phyloP scores from a whole-genome alignment of 23 red algal genomes.

The Gracilaria gracilis region DNA sequence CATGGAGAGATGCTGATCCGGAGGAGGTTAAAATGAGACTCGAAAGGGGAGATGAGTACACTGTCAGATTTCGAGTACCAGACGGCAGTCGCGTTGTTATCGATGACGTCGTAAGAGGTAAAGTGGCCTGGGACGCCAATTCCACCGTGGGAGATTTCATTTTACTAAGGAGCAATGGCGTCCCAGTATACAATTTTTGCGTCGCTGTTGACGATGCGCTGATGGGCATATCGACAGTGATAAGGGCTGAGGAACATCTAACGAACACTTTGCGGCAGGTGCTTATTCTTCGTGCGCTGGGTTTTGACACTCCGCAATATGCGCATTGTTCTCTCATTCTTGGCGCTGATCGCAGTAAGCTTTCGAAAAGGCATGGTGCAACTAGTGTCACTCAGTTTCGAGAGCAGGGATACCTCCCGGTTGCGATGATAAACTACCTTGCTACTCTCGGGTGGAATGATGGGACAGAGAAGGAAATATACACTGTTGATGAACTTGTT shows the following conservation, averaged over 20 bases:
- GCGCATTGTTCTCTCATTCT: slow-evolving; percentile 96
- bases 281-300: slow-evolving; percentile 91
- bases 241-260: slow-evolving; percentile 98
- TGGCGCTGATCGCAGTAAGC: slow-evolving; percentile 88
- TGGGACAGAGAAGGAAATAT: slow-evolving; percentile 96
- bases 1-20: slow-evolving; percentile 89
- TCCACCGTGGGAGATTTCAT: slow-evolving; percentile 98
- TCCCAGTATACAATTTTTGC: slow-evolving; percentile 99
- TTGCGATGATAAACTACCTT: slow-evolving; percentile 97
- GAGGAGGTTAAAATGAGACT: slow-evolving; percentile 64
- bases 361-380: slow-evolving; percentile 96
- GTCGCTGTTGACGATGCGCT: slow-evolving; percentile 98
- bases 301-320: slow-evolving; percentile 86
- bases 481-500: slow-evolving; percentile 86
- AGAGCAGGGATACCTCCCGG: slow-evolving; percentile 91
- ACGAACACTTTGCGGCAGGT: slow-evolving; percentile 97
- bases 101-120: slow-evolving; percentile 91
- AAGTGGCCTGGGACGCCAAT: slow-evolving; percentile 94
- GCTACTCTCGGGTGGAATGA: slow-evolving; percentile 98
- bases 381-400: slow-evolving; percentile 90
- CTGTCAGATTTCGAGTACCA: slow-evolving; percentile 89
- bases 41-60: slow-evolving; percentile 71
- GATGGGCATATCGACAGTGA: slow-evolving; percentile 96
- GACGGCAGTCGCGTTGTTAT: slow-evolving; percentile 81
- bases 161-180: slow-evolving; percentile 79